Evolutionary conservation across 495 filamentous ascomycete species (phyloP), one percentile per base, ranked within the genome.

Genomic region (Hypoxylon cercidicola): DNA sequence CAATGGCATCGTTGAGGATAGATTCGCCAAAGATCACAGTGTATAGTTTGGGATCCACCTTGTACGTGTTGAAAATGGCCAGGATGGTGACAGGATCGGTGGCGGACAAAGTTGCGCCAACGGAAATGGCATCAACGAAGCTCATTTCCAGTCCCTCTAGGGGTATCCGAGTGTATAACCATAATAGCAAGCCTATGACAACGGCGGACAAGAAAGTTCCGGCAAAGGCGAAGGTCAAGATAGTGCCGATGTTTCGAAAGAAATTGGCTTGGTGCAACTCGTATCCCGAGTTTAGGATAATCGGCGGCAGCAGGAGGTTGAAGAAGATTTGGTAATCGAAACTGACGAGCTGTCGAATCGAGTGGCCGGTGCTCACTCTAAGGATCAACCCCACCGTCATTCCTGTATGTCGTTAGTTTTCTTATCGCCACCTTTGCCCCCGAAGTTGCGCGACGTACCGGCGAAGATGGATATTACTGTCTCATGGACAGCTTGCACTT

Each of bases 311-410:
- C 37, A 99, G 89, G 55, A 99, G 87, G 76, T 98, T 99, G 82
- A 99, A 99, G 82, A 99, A 99, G 77, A 97, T 93, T 71, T 97
- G 93, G 75, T 98, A 97, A 79, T 98, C 88, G 81, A 99, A 99
- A 74, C 89, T 95, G 63, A 99, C 91, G 61, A 90, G 85, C 62
- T 89, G 88, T 74, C 92, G 90, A 57, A 99, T 93, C 64, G 88
- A 90, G 37, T 92, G 88, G 63, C 88, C 87, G 51, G 88, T 83
- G 44, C 87, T 89, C 50, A 97, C 76, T 69, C 95, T 86, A 44
- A 99, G 87, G 66, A 97, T 87, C 66, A 99, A 80, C 1, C 95
- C 95, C 47, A 98, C 91, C 54, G 93, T 89, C 95, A 98, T 98
- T 53, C 95, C 94, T 97, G 70, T 49, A 15, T 56, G 66, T 23